These are phyloP conservation scores for Wickerhamiella dianesei DNA, from an alignment of 805 yeast genomes.

Conservation along the genomic window DNA sequence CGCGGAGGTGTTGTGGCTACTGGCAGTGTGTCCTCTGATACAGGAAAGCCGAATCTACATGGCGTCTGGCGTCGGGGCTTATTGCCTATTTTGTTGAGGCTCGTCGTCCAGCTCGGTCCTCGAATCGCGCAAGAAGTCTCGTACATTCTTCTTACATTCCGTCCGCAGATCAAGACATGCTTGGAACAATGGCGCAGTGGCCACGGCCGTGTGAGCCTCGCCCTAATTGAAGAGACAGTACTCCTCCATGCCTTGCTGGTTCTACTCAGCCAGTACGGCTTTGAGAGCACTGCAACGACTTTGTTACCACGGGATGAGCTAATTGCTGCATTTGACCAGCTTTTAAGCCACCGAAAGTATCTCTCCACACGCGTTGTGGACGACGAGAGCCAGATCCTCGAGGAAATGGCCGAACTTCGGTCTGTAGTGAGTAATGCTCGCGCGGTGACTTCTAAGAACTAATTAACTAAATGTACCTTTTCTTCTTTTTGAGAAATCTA, in stretches of 20 bases:
- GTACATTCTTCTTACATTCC: slow-evolving; percentile 47
- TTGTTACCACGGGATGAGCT: slow-evolving; percentile 36
- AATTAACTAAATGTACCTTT: not conserved
- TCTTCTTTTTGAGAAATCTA: not conserved
- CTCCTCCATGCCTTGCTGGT: slow-evolving; percentile 56
- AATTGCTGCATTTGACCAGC: slow-evolving; percentile 47
- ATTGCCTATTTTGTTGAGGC: slow-evolving; percentile 47
- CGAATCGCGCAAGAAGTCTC: slow-evolving; percentile 51
- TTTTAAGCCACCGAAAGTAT: slow-evolving; percentile 78
- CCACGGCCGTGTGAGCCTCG: slow-evolving; percentile 36
- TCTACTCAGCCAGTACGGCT: slow-evolving; percentile 27
- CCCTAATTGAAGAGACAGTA: slow-evolving; percentile 46
- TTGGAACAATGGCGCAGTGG: slow-evolving; percentile 52
- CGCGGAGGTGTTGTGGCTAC: slow-evolving; percentile 47
- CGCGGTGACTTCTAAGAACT: not conserved
- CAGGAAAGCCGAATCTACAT: slow-evolving; percentile 42
- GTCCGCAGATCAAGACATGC: slow-evolving; percentile 50
- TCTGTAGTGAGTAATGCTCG: not conserved
- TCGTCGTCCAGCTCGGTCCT: slow-evolving; percentile 51
- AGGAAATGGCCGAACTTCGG: slow-evolving; percentile 34
- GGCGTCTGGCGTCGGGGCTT: slow-evolving; percentile 79
- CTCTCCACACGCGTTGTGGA: slow-evolving; percentile 50
- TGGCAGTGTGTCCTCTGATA: not conserved
- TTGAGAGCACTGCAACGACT: slow-evolving; percentile 3
- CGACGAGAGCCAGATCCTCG: slow-evolving; percentile 48